These are phyloP conservation scores for Clathrospora elynae DNA, from an alignment of 2,329 filamentous ascomycete genomes.

Conservation along the genomic window DNA sequence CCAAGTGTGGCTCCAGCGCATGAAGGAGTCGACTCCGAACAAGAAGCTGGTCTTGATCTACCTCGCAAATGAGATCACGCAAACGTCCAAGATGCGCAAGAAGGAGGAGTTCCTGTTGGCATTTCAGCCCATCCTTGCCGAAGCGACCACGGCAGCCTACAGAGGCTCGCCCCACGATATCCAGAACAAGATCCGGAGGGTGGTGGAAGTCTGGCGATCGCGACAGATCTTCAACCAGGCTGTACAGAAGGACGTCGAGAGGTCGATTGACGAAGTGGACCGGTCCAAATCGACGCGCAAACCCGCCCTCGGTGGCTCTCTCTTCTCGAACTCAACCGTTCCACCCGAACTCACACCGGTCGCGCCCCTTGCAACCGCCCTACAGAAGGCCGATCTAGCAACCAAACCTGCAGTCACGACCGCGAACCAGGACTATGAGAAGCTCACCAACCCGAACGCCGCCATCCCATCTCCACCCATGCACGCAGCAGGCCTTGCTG, in stretches of 20 bases:
- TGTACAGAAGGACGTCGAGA: slow-evolving; percentile 81
- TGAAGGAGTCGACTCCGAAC: slow-evolving; percentile 83
- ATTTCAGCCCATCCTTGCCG: slow-evolving; percentile 88
- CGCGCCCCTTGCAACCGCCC: slow-evolving; percentile 72
- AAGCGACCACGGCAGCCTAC: slow-evolving; percentile 88
- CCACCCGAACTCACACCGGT: slow-evolving; percentile 79
- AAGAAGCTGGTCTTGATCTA: slow-evolving; percentile 93
- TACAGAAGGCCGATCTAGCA: slow-evolving; percentile 73
- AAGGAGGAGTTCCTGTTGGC: slow-evolving; percentile 93
- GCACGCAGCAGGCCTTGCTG: slow-evolving; percentile 85
- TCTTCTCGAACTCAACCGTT: slow-evolving; percentile 67
- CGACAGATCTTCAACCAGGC: slow-evolving; percentile 80
- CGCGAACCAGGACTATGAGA: slow-evolving; percentile 82
- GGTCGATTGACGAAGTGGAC: slow-evolving; percentile 70
- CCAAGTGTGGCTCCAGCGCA: slow-evolving; percentile 85
- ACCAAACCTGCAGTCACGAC: slow-evolving; percentile 69
- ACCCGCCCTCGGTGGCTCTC: slow-evolving; percentile 67
- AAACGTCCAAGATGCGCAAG: slow-evolving; percentile 90
- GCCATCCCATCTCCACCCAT: slow-evolving; percentile 81
- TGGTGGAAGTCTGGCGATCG: slow-evolving; percentile 93
- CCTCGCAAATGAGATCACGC: slow-evolving; percentile 94
- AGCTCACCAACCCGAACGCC: slow-evolving; percentile 73
- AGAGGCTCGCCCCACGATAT: slow-evolving; percentile 82
- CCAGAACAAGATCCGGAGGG: slow-evolving; percentile 83
- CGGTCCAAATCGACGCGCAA: slow-evolving; percentile 61